Evolutionary conservation across 1,284 basidiomycete species (phyloP).

Genomic region (Microbotryum lychnidis-dioicae): DNA sequence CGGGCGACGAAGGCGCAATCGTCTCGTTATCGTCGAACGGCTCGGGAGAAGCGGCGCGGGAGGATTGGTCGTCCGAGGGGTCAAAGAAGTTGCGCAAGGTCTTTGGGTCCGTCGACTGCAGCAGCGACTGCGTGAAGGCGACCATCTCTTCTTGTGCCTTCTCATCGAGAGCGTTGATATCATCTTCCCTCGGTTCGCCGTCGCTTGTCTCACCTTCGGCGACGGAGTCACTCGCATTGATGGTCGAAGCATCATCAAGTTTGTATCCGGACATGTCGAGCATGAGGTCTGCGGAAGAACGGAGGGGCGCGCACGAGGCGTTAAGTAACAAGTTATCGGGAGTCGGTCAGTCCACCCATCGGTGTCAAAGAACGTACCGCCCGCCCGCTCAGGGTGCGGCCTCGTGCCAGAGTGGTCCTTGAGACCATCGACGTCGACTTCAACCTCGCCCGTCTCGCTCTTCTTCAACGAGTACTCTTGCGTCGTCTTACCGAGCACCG

Average conservation of each 20-base stretch:
- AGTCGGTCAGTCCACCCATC: background rate
- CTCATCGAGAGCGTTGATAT: background rate
- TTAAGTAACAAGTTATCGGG: background rate
- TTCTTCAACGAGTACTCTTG: slow-evolving; percentile 9
- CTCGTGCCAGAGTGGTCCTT: background rate
- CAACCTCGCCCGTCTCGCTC: slow-evolving; percentile 1
- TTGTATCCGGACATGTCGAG: slow-evolving; percentile 47
- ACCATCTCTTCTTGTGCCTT: slow-evolving; percentile 31
- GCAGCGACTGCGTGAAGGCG: slow-evolving; percentile 32
- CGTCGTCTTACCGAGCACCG: background rate
- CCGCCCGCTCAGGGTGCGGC: slow-evolving; percentile 1
- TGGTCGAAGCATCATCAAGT: slow-evolving; percentile 31
- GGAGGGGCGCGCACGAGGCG: background rate
- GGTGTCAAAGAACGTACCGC: background rate
- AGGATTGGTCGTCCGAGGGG: slow-evolving; percentile 6
- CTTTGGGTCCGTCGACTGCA: slow-evolving; percentile 37
- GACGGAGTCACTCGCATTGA: slow-evolving; percentile 16
- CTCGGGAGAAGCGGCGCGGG: slow-evolving; percentile 7
- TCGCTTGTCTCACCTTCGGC: slow-evolving; percentile 2
- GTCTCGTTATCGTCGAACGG: slow-evolving; percentile 11
- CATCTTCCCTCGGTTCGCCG: slow-evolving; percentile 16
- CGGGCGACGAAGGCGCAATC: background rate
- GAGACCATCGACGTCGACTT: slow-evolving; percentile 4
- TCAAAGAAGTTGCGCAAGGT: slow-evolving; percentile 29
- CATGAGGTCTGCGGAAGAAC: slow-evolving; percentile 44